Conservation (phyloP, 2,329 filamentous ascomycete genomes). For the Colletotrichum sp. region DNA sequence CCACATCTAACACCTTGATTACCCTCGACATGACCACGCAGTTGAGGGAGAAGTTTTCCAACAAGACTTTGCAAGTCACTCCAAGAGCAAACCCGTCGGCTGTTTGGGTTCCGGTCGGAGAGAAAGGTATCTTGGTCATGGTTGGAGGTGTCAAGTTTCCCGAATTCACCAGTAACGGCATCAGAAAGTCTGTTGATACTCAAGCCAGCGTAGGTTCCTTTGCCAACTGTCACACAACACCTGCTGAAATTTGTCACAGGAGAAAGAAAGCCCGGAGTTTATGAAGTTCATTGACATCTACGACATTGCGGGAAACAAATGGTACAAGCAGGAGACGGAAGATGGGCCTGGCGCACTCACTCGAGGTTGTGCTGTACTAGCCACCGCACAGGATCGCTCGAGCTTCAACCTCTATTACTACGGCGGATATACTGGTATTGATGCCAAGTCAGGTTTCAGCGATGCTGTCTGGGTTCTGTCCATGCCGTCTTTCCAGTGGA, state of each 20-base stretch:
- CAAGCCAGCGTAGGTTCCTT: slow-evolving; percentile 43
- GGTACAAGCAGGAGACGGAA: slow-evolving; percentile 72
- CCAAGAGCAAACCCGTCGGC: slow-evolving; percentile 69
- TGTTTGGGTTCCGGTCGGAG: slow-evolving; percentile 79
- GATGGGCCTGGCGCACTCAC: slow-evolving; percentile 62
- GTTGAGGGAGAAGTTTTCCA: slow-evolving; percentile 58
- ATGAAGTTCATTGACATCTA: slow-evolving; percentile 78
- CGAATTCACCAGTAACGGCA: not conserved
- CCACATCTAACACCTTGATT: slow-evolving; percentile 60
- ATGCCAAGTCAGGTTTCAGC: slow-evolving; percentile 41
- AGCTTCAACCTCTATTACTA: slow-evolving; percentile 88
- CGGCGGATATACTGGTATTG: slow-evolving; percentile 65
- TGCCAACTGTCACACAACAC: too few relatives aligned
- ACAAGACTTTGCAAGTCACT: slow-evolving; percentile 57
- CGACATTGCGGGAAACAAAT: slow-evolving; percentile 71
- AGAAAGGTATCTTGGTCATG: slow-evolving; percentile 77
- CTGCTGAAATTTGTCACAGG: slow-evolving; percentile 41
- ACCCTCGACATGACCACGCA: slow-evolving; percentile 63
- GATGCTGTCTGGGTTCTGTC: slow-evolving; percentile 85
- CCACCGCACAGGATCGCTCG: slow-evolving; percentile 71
- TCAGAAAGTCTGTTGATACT: slow-evolving; percentile 32
- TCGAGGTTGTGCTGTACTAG: slow-evolving; percentile 77
- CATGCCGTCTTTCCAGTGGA: slow-evolving; percentile 83
- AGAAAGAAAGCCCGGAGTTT: slow-evolving; percentile 71
- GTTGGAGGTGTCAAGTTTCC: slow-evolving; percentile 68